Conservation (phyloP, 2,329 filamentous ascomycete species). For the Trichoderma oligosporum region DNA sequence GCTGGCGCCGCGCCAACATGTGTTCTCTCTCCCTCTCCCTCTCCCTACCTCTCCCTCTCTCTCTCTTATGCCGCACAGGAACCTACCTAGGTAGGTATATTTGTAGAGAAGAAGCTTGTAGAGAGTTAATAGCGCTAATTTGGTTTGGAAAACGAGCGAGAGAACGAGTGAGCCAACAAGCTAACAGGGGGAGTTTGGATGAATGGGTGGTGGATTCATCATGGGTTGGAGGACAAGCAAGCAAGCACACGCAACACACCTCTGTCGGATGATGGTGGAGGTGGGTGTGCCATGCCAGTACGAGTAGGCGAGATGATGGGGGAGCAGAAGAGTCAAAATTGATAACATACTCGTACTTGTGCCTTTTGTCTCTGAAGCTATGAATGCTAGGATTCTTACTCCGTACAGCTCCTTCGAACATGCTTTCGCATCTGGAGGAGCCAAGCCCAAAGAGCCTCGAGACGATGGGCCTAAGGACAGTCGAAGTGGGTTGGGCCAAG, state of each 20-base stretch:
- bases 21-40: neutral
- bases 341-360: too few relatives aligned
- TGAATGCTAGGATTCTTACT: neutral
- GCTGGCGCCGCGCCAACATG: slow-evolving; percentile 14
- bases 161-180: neutral
- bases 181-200: slow-evolving; percentile 7
- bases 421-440: neutral
- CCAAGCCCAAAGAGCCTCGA: slow-evolving; percentile 6
- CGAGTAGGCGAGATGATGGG: neutral
- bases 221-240: neutral
- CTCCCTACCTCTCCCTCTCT: neutral
- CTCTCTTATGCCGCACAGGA: neutral
- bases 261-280: slow-evolving; percentile 16
- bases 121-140: neutral
- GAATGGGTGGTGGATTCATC: slow-evolving; percentile 4
- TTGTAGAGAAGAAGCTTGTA: neutral
- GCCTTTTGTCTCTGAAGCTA: neutral
- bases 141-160: too few relatives aligned
- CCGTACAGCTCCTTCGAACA: too few relatives aligned
- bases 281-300: too few relatives aligned
- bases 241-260: neutral
- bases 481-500: slow-evolving; percentile 14
- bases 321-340: neutral
- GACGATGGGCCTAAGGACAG: slow-evolving; percentile 9
- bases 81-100: too few relatives aligned